Base-by-base conservation (phyloP, 257 asterid genomes). In the Fraxinus anomala region DNA sequence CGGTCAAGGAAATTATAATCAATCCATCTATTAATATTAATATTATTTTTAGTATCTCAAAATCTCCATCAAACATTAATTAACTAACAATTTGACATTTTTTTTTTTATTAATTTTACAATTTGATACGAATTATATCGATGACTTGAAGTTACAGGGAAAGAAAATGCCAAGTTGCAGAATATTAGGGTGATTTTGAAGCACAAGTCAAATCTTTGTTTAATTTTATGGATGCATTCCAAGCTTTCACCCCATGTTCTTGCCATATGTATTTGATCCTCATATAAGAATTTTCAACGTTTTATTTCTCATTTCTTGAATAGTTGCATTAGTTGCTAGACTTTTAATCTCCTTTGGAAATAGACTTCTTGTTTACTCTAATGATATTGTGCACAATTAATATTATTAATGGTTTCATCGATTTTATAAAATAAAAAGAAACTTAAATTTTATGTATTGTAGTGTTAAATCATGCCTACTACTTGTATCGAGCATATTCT, bases 161-260 rank as follows among this genome's bases (percentile, higher is more conserved):
- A 63, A 63, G 69, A 63, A 63, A 63, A 63, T 63, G 36, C 24
- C 69, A 63, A n/a, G n/a, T n/a, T n/a, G n/a, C n/a, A 24, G 19
- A n/a, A 11, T 63, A 11, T 63, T 63, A 5, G 69, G 24, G 36
- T 63, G 69, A 63, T 63, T 63, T 63, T 24, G 34, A 23, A 63
- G 69, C 69, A 63, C 34, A 63, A 63, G 34, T 63, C 68, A 63
- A 63, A 24, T 63, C 34, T 24, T 63, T 63, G 5, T 63, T 63
- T 63, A 63, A 59, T 11, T 59, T 59, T 59, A 6, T 59, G 68
- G 6, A 59, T 59, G 40, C 0, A 36, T 21, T 9, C 68, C 68
- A 23, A 59, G 14, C 11, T 59, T n/a, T 59, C 68, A 59, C 68
- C 68, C 68, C 68, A 61, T 1, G 68, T 61, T 61, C 68, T 23